Evolutionary conservation across 2,329 filamentous ascomycete species (phyloP).

Genomic region (Exophiala sp.): DNA sequence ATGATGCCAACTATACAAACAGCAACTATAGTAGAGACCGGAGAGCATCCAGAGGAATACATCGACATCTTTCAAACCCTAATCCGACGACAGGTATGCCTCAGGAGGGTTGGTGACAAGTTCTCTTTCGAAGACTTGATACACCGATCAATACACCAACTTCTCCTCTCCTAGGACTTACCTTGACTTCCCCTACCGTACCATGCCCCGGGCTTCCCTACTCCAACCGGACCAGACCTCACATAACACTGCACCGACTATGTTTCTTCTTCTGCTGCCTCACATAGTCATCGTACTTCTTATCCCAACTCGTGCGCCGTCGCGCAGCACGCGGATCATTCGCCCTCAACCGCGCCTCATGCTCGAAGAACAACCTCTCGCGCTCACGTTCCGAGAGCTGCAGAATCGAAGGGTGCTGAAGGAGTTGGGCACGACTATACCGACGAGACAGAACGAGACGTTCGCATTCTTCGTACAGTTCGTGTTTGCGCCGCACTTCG

Average conservation of each 20-base stretch:
- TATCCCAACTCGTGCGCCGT: neutral
- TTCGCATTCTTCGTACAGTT: conserved; percentile 5
- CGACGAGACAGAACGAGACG: conserved; percentile 3
- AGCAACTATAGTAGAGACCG: no score
- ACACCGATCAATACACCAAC: no score
- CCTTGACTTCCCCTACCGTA: neutral
- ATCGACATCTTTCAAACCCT: no score
- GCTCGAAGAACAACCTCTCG: neutral
- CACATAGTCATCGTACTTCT: neutral
- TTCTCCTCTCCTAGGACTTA: no score
- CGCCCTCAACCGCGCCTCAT: neutral
- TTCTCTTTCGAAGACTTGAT: no score
- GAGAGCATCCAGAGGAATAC: no score
- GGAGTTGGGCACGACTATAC: neutral
- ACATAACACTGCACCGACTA: conserved; percentile 6
- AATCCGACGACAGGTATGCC: neutral
- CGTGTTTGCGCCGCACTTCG: conserved; percentile 1
- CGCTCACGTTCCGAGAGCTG: conserved; percentile 2
- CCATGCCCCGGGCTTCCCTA: neutral
- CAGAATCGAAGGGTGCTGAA: neutral
- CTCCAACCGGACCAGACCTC: neutral
- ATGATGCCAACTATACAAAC: no score
- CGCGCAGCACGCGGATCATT: neutral
- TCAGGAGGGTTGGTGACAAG: neutral
- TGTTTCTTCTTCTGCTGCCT: no score